Evolutionary conservation across 2,329 filamentous ascomycete genomes (phyloP), one percentile per base, ranked within the genome.

Genomic region (Paraphaeosphaeria minitans): DNA sequence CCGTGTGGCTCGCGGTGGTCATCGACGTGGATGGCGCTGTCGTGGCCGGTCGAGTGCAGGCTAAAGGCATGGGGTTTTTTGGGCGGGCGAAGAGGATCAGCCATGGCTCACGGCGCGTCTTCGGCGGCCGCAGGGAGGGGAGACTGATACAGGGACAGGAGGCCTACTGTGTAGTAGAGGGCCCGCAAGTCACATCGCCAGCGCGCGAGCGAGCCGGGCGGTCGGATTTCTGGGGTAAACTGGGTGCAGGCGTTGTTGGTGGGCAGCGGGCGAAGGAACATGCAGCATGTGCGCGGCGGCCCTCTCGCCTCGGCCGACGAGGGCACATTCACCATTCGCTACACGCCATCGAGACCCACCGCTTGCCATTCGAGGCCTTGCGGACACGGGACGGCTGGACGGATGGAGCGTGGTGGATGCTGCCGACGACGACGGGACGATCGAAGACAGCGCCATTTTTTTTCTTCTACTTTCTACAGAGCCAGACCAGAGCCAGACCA

Each of bases 11-110:
- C 42, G 14, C 41, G 37, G 53, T 48, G 42, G 21, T 52, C 60
- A 52, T 60, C 49, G 33, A 68, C 57, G 35, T 68, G 60, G 42
- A 69, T 42, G 19, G 66, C 60, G 57, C 66, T 66, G 63, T 72
- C 69, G 43, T 69, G 66, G 39, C 60, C 56, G 16, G 53, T 56
- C 13, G 61, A 56, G 51, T 69, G 66, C 51, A 66, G 55, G 55
- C 58, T 58, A 27, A 51, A 47, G 27, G 56, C 47, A 49, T 63
- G 58, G 47, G 53, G 43, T 12, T 63, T 57, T 60, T 65, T 67
- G 45, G 47, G 42, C 2, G 67, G 56, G 19, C 47, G 27, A 29
- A 65, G 55, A 37, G 66, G 55, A 37, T 62, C 54, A n/a, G 61
- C 57, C 57, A 62, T 62, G 56, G 39, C 33, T 50, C 19, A 14